These are phyloP conservation scores for Urostyla sp. DNA, from an alignment of 73 alveolate species.

Conservation along the genomic window DNA sequence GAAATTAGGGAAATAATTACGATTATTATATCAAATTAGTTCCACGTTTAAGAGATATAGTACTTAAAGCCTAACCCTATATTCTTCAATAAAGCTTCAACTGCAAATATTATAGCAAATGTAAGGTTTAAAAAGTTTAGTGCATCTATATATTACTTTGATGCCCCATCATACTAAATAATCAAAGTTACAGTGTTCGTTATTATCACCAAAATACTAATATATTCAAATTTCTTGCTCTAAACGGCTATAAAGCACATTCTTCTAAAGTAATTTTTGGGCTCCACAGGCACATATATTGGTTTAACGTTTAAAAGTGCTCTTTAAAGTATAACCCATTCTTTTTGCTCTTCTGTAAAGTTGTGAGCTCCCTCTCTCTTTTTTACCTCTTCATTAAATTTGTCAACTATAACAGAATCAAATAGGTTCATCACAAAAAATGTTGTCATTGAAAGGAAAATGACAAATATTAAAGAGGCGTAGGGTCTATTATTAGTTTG, in stretches of 20 bases:
- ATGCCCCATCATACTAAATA: constrained; percentile 31
- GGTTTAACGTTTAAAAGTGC: constrained; percentile 34
- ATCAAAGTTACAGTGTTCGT: constrained; percentile 49
- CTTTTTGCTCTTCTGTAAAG: constrained; percentile 60
- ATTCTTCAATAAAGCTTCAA: constrained; percentile 65
- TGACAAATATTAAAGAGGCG: constrained; percentile 55
- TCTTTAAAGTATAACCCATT: constrained; percentile 74
- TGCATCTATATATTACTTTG: not conserved
- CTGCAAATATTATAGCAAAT: constrained; percentile 59
- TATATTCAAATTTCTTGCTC: constrained; percentile 50
- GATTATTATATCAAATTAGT: constrained; percentile 73
- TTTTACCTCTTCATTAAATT: constrained; percentile 66
- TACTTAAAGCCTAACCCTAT: constrained; percentile 59
- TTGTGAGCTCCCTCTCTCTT: constrained; percentile 65
- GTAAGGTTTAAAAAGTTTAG: constrained; percentile 20
- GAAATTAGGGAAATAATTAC: constrained; percentile 53
- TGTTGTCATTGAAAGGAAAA: constrained; percentile 68
- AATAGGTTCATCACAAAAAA: constrained; percentile 79
- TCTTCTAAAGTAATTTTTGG: constrained; percentile 17
- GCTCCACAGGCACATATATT: constrained; percentile 40
- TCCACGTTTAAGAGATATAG: constrained; percentile 66
- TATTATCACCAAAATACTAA: constrained; percentile 12
- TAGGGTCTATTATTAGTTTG: constrained; percentile 54
- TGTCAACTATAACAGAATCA: constrained; percentile 73
- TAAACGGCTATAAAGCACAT: constrained; percentile 28